A percentile compares a stretch with the other conserved stretches of the same genome.
These are phyloP conservation scores for Myxozyma lipomycoides DNA, from an alignment of 805 yeast species.

Conservation along the genomic window DNA sequence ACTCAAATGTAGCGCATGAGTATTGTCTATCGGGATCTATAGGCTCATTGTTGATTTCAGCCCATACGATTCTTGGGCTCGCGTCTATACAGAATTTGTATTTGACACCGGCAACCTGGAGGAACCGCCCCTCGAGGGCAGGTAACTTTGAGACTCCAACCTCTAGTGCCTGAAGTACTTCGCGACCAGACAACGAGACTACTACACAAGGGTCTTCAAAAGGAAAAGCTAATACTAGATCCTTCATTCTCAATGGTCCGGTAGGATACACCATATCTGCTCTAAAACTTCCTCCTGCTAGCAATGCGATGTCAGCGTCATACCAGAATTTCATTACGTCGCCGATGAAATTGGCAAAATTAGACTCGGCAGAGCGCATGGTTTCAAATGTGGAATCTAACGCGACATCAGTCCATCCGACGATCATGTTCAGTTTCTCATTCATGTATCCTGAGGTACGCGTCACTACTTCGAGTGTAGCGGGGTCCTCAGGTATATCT, in stretches of 20 bases:
- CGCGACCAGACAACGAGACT: constrained; percentile 21
- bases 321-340: constrained; percentile 29
- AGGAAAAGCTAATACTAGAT: constrained; percentile 27
- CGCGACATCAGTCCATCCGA: constrained; percentile 26
- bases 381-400: constrained; percentile 27
- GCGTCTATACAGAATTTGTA: constrained; percentile 19
- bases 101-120: constrained; percentile 28
- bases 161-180: constrained; percentile 25
- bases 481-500: constrained; percentile 16
- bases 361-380: constrained; percentile 27
- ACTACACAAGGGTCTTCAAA: constrained; percentile 32
- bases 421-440: constrained; percentile 14
- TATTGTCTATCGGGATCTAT: constrained; percentile 19
- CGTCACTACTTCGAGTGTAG: constrained; percentile 13
- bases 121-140: constrained; percentile 29
- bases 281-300: constrained; percentile 31
- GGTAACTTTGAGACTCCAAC: constrained; percentile 30
- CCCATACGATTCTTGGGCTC: constrained; percentile 21
- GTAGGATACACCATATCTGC: constrained; percentile 24
- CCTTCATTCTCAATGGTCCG: constrained; percentile 24
- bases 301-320: constrained; percentile 24
- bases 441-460: constrained; percentile 18
- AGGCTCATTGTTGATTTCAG: constrained; percentile 17
- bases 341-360: constrained; percentile 27
- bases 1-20: constrained; percentile 26